A percentile compares a stretch with the other conserved stretches of the same genome.
These are phyloP conservation scores for Termitomyces sp. DNA, from an alignment of 768 basidiomycete species.

Conservation along the genomic window DNA sequence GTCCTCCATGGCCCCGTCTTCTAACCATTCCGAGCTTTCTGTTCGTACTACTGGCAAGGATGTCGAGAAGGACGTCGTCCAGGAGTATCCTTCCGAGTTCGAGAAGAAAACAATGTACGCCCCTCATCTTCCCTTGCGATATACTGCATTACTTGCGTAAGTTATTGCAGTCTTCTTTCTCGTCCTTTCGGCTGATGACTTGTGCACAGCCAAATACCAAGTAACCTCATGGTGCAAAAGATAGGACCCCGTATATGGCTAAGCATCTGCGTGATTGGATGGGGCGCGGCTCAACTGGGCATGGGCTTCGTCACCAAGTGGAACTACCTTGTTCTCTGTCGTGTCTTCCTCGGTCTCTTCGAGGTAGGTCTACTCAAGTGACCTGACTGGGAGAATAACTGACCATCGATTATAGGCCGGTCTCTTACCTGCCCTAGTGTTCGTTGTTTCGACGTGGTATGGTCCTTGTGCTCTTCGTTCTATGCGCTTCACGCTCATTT, in stretches of 20 bases:
- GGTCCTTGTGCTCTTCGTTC: not conserved
- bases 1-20: slow-evolving; percentile 1
- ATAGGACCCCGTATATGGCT: slow-evolving; percentile 43
- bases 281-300: slow-evolving; percentile 41
- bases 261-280: slow-evolving; percentile 35
- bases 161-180: slow-evolving; percentile 9
- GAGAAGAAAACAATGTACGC: slow-evolving; percentile 3
- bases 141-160: slow-evolving; percentile 33
- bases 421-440: slow-evolving; percentile 41
- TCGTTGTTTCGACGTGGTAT: slow-evolving; percentile 41
- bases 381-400: not conserved
- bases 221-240: slow-evolving; percentile 38
- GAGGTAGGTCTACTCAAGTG: slow-evolving; percentile 29
- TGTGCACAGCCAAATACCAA: slow-evolving; percentile 39
- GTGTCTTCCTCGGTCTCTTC: slow-evolving; percentile 39
- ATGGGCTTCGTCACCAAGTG: slow-evolving; percentile 44
- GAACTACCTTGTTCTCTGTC: slow-evolving; percentile 36
- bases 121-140: not conserved
- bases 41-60: not conserved
- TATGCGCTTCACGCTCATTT: not conserved
- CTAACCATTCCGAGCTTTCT: not conserved
- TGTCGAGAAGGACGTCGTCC: not conserved
- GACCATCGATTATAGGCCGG: slow-evolving; percentile 27
- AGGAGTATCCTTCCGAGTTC: not conserved
- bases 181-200: not conserved